Conservation (phyloP, 1,284 basidiomycete genomes). For the Cryptococcus neoformans region DNA sequence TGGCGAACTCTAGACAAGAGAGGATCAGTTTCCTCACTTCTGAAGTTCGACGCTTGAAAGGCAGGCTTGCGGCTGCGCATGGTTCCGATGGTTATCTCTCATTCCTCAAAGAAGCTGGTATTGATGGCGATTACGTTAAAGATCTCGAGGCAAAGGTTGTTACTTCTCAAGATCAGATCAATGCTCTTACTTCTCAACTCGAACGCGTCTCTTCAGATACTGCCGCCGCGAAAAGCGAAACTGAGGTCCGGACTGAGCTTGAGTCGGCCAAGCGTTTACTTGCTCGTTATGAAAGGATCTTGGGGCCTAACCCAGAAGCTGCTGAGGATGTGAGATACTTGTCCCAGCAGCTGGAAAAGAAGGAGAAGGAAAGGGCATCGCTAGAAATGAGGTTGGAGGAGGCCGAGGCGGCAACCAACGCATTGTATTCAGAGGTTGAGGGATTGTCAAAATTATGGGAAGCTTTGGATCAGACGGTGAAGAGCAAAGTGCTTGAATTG, state of each 20-base stretch:
- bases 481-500: conserved; percentile 80
- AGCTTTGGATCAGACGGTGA: conserved; percentile 73
- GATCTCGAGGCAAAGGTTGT: conserved; percentile 59
- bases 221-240: conserved; percentile 13
- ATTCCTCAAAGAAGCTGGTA: conserved; percentile 63
- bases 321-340: conserved; percentile 56
- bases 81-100: conserved; percentile 69
- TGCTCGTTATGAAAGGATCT: conserved; percentile 60
- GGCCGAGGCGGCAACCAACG: conserved; percentile 61
- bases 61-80: conserved; percentile 69
- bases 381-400: conserved; percentile 54
- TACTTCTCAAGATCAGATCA: conserved; percentile 39
- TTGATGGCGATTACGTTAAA: conserved; percentile 63
- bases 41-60: conserved; percentile 72
- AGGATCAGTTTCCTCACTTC: conserved; percentile 70
- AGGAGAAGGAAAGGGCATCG: conserved; percentile 61
- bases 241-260: conserved; percentile 24
- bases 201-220: conserved; percentile 20
- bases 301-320: conserved; percentile 56
- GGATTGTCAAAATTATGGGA: conserved; percentile 85
- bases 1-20: conserved; percentile 71
- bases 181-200: conserved; percentile 20
- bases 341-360: conserved; percentile 58
- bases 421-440: conserved; percentile 81
- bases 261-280: conserved; percentile 51